These are phyloP conservation scores for Lindgomyces ingoldianus DNA, from an alignment of 495 filamentous ascomycete genomes.

Conservation along the genomic window DNA sequence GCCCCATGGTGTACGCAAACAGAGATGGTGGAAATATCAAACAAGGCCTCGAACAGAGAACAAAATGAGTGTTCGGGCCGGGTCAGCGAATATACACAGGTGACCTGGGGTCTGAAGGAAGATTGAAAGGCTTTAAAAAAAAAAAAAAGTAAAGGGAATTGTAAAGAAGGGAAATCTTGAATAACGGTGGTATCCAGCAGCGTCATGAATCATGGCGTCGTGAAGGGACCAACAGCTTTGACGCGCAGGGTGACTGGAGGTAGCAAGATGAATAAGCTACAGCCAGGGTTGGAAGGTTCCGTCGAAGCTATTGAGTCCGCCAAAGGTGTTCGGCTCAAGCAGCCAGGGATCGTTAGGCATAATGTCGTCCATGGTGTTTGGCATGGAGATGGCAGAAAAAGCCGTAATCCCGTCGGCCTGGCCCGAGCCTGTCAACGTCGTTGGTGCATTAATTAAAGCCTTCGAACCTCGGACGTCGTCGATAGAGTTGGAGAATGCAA, in stretches of 20 bases:
- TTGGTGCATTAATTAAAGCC: background rate
- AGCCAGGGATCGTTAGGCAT: slow-evolving; percentile 29
- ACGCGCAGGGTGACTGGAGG: background rate
- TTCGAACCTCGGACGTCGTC: no score
- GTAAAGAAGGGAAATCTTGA: background rate
- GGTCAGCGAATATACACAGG: slow-evolving; percentile 33
- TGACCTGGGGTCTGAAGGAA: slow-evolving; percentile 21
- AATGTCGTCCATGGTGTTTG: slow-evolving; percentile 28
- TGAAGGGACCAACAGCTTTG: slow-evolving; percentile 14
- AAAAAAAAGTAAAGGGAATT: background rate
- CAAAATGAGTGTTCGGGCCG: slow-evolving; percentile 21
- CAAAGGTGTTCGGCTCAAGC: slow-evolving; percentile 9
- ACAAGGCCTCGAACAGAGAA: slow-evolving; percentile 17
- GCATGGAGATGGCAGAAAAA: slow-evolving; percentile 28
- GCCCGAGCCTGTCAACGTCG: slow-evolving; percentile 1
- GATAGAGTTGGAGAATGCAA: no score
- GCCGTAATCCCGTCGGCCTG: background rate
- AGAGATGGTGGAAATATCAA: slow-evolving; percentile 2
- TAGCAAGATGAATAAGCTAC: background rate
- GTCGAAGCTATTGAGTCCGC: background rate
- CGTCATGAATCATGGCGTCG: slow-evolving; percentile 38
- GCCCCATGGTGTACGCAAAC: background rate
- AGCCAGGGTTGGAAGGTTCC: slow-evolving; percentile 8
- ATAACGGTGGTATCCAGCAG: background rate
- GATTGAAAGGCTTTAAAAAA: background rate